These are phyloP conservation scores for Coemansia javaensis DNA, from an alignment of 192 early-diverging fungal species.

Conservation along the genomic window DNA sequence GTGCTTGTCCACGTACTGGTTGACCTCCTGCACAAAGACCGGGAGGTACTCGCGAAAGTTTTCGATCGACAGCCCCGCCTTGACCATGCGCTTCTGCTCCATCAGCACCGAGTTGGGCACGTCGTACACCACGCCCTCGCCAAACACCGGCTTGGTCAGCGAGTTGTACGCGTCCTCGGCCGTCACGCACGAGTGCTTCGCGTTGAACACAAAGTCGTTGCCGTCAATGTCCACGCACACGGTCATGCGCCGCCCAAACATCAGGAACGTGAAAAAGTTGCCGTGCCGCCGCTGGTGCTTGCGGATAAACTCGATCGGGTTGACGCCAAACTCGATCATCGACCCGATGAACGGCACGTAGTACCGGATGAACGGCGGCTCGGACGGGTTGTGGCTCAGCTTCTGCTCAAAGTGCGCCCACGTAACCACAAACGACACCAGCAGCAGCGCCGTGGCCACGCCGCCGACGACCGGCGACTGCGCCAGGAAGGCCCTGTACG, in stretches of 20 bases:
- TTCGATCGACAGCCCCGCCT: slow-evolving; percentile 81
- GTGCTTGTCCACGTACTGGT: slow-evolving; percentile 68
- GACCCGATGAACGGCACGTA: slow-evolving; percentile 85
- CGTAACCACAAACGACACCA: slow-evolving; percentile 25
- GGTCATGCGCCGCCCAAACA: slow-evolving; percentile 89
- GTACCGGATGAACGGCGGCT: slow-evolving; percentile 69
- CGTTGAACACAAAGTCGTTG: slow-evolving; percentile 97
- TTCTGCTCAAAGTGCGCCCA: slow-evolving; percentile 51
- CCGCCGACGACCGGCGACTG: slow-evolving; percentile 26
- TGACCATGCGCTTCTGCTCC: slow-evolving; percentile 99
- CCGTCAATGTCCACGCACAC: slow-evolving; percentile 85
- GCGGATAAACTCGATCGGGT: slow-evolving; percentile 82
- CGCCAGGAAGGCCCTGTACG: slow-evolving; percentile 30
- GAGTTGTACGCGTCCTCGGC: slow-evolving; percentile 92
- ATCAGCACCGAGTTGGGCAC: slow-evolving; percentile 86
- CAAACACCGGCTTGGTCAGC: slow-evolving; percentile 93
- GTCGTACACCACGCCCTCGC: slow-evolving; percentile 94
- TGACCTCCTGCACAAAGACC: slow-evolving; percentile 77
- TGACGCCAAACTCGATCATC: slow-evolving; percentile 80
- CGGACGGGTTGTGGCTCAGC: slow-evolving; percentile 44
- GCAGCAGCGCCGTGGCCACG: slow-evolving; percentile 15
- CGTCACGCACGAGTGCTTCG: slow-evolving; percentile 73
- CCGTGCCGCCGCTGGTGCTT: slow-evolving; percentile 80
- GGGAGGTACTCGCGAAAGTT: slow-evolving; percentile 86
- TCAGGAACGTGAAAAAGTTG: slow-evolving; percentile 87